Evolutionary conservation across 2,329 filamentous ascomycete genomes (phyloP), one percentile per base, ranked within the genome.

Genomic region (Alternaria arbusti): DNA sequence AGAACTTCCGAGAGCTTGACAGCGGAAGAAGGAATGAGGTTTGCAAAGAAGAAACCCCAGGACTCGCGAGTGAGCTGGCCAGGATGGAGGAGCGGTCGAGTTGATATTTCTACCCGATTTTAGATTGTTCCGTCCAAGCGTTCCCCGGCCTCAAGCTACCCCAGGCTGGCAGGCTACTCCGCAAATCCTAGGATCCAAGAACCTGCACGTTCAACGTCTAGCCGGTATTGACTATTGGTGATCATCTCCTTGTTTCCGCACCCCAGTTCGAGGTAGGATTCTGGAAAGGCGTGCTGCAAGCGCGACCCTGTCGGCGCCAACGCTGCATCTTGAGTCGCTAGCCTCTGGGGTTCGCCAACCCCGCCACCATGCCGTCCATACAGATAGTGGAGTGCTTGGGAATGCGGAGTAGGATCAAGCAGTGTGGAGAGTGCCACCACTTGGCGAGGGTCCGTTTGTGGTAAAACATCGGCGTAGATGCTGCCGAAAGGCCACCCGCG

Each of bases 51-150:
- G 60, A 68, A 50, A 55, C 66, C 60, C 40, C 64, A 66, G 56
- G 66, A 67, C 61, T 68, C 64, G 64, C 63, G 36, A 59, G 58
- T 66, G 66, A 69, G 55, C 50, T 65, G 63, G 11, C 23, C 47
- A 67, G 45, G 22, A 63, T 59, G 61, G 63, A 55, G 66, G 61
- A 68, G 61, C 61, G 46, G 49, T 65, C 52, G 28, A 65, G 47
- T 22, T 66, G 54, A 67, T 73, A 74, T 74, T 69, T 74, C 69
- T 73, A 72, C 64, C 65, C 63, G 49, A 55, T 64, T 65, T 57
- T 54, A 63, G 47, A 66, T 66, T 70, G 59, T 52, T 40, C 65
- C 64, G 68, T 64, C 69, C 61, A 60, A 63, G 62, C 66, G 59
- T 64, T 66, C 66, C 69, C 67, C 46, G 66, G 63, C 57, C 66